Percentiles rank a stretch among this genome's conserved stretches.
These are phyloP conservation scores for Barnettozyma californica DNA, from an alignment of 805 yeast genomes.

Conservation along the genomic window DNA sequence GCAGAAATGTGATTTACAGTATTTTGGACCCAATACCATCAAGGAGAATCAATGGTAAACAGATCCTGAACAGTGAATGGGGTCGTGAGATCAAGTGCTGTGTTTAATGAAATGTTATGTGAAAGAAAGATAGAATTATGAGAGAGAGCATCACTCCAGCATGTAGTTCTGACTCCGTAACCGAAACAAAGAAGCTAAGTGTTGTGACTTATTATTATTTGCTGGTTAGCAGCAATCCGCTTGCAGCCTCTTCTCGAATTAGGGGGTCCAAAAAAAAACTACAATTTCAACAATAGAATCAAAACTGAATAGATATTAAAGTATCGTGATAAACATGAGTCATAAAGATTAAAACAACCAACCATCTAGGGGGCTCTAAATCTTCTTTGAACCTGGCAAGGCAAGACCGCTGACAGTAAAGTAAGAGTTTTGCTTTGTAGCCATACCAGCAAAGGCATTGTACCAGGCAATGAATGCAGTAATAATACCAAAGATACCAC, in stretches of 20 bases:
- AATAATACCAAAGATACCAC: conserved; percentile 51
- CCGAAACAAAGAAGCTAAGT: too few species aligned
- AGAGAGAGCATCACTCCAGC: too few species aligned
- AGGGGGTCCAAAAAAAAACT: too few species aligned
- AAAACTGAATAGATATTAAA: not conserved
- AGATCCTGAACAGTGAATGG: conserved; percentile 91
- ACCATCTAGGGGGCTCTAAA: not conserved
- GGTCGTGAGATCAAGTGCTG: conserved; percentile 66
- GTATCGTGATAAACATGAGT: not conserved
- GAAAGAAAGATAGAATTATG: not conserved
- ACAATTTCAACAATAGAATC: not conserved
- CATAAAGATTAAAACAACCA: not conserved
- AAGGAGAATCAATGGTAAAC: conserved; percentile 83
- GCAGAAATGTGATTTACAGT: conserved; percentile 90
- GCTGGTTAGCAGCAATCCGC: too few species aligned
- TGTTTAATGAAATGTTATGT: conserved; percentile 9
- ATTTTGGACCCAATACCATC: conserved; percentile 88
- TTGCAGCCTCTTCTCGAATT: too few species aligned
- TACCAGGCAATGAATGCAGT: conserved; percentile 54
- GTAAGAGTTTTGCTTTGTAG: conserved; percentile 50
- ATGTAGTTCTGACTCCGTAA: not conserved
- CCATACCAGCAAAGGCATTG: conserved; percentile 57
- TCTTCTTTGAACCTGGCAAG: conserved; percentile 28
- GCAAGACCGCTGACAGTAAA: conserved; percentile 27
- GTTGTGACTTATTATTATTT: too few species aligned